phyloP scores from a whole-genome alignment of 2,329 filamentous ascomycete species.

The Colletotrichum kahawae region DNA sequence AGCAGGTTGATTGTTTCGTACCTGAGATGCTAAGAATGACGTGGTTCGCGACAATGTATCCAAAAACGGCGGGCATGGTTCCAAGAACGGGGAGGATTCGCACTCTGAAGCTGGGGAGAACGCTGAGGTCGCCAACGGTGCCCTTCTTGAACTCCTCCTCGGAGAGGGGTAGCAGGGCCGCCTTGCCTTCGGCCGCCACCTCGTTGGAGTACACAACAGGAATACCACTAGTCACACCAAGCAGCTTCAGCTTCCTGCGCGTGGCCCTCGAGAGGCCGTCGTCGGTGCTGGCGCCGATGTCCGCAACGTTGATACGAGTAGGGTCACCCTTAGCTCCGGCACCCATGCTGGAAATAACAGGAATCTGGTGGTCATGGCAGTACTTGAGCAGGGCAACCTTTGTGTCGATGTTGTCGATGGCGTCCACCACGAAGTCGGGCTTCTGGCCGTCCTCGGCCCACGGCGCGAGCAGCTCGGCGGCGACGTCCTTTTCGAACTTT shows the following conservation, averaged over 20 bases:
- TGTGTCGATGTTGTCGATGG: slow-evolving; percentile 97
- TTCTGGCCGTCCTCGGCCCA: slow-evolving; percentile 66
- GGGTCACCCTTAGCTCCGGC: slow-evolving; percentile 90
- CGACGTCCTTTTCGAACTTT: slow-evolving; percentile 75
- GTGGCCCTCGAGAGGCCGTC: slow-evolving; percentile 89
- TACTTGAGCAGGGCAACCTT: slow-evolving; percentile 92
- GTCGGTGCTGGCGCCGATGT: slow-evolving; percentile 87
- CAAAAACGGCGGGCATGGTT: slow-evolving; percentile 97
- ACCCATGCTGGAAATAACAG: slow-evolving; percentile 94
- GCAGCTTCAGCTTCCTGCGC: slow-evolving; percentile 75
- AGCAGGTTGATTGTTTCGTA: slow-evolving; percentile 20
- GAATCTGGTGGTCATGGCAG: slow-evolving; percentile 78
- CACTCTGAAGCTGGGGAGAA: slow-evolving; percentile 90
- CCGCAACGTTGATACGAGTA: slow-evolving; percentile 86
- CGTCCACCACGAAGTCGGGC: slow-evolving; percentile 92
- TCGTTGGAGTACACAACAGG: slow-evolving; percentile 93
- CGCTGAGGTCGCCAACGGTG: slow-evolving; percentile 82
- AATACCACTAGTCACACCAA: slow-evolving; percentile 84
- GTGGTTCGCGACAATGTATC: slow-evolving; percentile 89
- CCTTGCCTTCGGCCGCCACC: slow-evolving; percentile 88
- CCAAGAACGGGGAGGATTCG: slow-evolving; percentile 94
- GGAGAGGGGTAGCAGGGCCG: slow-evolving; percentile 81
- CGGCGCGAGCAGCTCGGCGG: slow-evolving; percentile 68
- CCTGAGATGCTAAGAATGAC: slow-evolving; percentile 79
- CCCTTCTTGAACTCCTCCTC: slow-evolving; percentile 91